Evolutionary conservation across 1,284 basidiomycete genomes (phyloP).

Genomic region (Apiotrichum sp.): DNA sequence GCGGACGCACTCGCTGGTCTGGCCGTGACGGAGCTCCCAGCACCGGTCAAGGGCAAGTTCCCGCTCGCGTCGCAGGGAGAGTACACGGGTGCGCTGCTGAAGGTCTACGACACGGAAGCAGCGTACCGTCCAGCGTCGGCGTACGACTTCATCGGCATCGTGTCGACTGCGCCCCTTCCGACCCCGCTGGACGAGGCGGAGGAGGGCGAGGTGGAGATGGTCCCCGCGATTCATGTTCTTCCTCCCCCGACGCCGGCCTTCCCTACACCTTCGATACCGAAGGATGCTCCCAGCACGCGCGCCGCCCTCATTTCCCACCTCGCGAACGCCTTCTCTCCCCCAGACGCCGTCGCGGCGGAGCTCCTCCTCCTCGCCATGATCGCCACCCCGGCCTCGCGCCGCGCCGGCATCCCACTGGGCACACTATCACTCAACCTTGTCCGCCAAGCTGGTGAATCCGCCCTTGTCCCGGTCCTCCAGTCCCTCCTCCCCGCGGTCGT

Average conservation of each 20-base stretch:
- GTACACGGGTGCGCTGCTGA: constrained; percentile 41
- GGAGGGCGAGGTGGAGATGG: constrained; percentile 23
- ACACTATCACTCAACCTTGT: constrained; percentile 39
- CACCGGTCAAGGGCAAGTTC: constrained; percentile 29
- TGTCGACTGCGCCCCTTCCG: constrained; percentile 37
- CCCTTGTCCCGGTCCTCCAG: constrained; percentile 15
- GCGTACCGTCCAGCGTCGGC: constrained; percentile 37
- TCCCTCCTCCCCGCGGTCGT: constrained; percentile 28
- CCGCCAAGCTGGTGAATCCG: constrained; percentile 7
- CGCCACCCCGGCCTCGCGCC: constrained; percentile 30
- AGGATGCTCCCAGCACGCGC: constrained; percentile 8
- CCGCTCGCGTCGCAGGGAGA: constrained; percentile 23
- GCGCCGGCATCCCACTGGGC: constrained; percentile 31
- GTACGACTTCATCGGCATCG: constrained; percentile 37
- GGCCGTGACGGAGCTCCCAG: constrained; percentile 10
- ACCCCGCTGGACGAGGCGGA: constrained; percentile 20
- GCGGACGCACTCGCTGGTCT: background rate
- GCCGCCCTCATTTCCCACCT: constrained; percentile 33
- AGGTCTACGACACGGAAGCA: constrained; percentile 41
- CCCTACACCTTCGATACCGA: background rate
- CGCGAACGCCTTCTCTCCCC: constrained; percentile 25
- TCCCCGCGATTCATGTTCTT: constrained; percentile 42
- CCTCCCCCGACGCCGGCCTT: constrained; percentile 8
- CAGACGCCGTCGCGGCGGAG: constrained; percentile 35
- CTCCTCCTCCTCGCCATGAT: constrained; percentile 37